phyloP scores from a whole-genome alignment of 441 rosid species.

The Syzygium malaccense region DNA sequence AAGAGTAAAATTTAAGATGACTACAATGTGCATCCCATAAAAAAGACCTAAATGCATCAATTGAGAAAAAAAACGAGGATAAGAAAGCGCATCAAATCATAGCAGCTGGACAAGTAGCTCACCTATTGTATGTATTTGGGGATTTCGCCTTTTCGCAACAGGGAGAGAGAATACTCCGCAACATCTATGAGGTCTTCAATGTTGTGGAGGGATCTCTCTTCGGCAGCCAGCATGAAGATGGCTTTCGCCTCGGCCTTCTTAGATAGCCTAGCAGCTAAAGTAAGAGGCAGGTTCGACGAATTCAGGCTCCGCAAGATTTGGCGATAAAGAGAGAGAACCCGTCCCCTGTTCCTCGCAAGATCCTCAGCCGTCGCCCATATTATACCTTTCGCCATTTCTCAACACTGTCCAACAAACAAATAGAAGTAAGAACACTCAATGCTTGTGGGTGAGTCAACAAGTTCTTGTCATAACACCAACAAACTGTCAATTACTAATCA shows the following conservation, averaged over 20 bases:
- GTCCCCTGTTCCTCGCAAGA: slow-evolving; percentile 49
- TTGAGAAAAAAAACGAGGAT: neutral
- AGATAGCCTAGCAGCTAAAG: slow-evolving; percentile 61
- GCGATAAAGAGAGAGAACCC: slow-evolving; percentile 58
- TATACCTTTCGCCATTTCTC: slow-evolving; percentile 35
- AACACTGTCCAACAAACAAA: neutral
- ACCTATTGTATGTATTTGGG: slow-evolving; percentile 36
- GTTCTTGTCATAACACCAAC: neutral
- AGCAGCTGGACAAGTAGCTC: neutral
- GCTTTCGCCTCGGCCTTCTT: slow-evolving; percentile 67
- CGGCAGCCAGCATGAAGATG: slow-evolving; percentile 58
- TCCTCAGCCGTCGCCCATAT: slow-evolving; percentile 70
- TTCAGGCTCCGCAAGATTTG: slow-evolving; percentile 65
- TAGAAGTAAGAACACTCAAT: neutral
- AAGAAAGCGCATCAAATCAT: neutral
- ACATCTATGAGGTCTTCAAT: slow-evolving; percentile 56
- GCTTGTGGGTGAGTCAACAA: neutral
- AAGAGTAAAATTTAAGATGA: neutral
- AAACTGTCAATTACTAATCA: neutral
- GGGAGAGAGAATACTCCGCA: slow-evolving; percentile 60
- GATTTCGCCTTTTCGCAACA: slow-evolving; percentile 49
- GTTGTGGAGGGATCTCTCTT: slow-evolving; percentile 59
- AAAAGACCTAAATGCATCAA: neutral
- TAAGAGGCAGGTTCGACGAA: slow-evolving; percentile 54
- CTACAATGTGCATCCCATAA: neutral